phyloP scores from a whole-genome alignment of 768 basidiomycete genomes.

The Postia placenta region DNA sequence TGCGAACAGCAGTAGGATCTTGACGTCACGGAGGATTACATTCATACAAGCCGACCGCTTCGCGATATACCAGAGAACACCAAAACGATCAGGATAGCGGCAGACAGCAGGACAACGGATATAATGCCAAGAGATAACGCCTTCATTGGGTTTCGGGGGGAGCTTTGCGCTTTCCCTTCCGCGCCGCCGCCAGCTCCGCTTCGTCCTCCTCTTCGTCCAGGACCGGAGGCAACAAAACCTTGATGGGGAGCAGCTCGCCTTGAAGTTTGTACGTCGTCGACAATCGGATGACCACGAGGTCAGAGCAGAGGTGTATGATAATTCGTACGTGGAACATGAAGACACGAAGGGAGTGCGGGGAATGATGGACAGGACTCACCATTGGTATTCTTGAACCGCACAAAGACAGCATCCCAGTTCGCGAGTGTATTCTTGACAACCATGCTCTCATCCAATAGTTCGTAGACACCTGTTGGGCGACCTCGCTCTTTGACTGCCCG shows the following conservation, averaged over 20 bases:
- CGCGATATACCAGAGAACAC: too few species aligned
- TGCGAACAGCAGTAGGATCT: too few species aligned
- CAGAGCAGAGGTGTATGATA: slow-evolving; percentile 3
- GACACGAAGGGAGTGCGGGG: not conserved
- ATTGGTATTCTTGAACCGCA: slow-evolving; percentile 58
- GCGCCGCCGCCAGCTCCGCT: slow-evolving; percentile 28
- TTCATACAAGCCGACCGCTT: too few species aligned
- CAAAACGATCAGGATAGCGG: too few species aligned
- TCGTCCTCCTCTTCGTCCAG: slow-evolving; percentile 50
- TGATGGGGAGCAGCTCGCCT: slow-evolving; percentile 59
- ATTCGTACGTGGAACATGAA: not conserved
- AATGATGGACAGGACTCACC: slow-evolving; percentile 38
- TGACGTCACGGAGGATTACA: too few species aligned
- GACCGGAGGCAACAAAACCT: slow-evolving; percentile 50
- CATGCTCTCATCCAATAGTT: slow-evolving; percentile 39
- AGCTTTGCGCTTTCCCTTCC: slow-evolving; percentile 66
- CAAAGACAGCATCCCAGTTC: slow-evolving; percentile 64
- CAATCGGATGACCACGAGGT: not conserved
- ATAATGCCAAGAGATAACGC: not conserved
- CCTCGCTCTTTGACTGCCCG: slow-evolving; percentile 47
- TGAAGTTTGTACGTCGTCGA: not conserved
- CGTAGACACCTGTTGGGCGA: slow-evolving; percentile 42
- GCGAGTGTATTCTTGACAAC: slow-evolving; percentile 44
- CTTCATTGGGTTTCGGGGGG: not conserved
- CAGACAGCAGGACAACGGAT: not conserved